Conservation (phyloP, 2,329 filamentous ascomycete genomes). For the Leptodontidium sp. region DNA sequence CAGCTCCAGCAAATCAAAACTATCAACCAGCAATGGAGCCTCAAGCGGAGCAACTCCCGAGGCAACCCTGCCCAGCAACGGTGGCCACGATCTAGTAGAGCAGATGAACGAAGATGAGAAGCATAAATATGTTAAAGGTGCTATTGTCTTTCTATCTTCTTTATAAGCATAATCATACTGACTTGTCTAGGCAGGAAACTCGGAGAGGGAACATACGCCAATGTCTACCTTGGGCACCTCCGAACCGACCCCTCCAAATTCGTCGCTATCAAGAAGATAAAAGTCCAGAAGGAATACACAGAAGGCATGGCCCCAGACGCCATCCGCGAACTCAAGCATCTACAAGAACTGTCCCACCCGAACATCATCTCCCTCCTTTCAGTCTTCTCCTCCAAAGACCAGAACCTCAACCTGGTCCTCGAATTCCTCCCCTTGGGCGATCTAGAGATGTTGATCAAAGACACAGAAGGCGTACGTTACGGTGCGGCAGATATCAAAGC, state of each 20-base stretch:
- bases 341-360: constrained; percentile 92
- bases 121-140: constrained; percentile 88
- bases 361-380: constrained; percentile 94
- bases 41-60: constrained; percentile 36
- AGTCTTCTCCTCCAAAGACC: constrained; percentile 95
- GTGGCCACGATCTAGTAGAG: constrained; percentile 69
- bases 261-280: constrained; percentile 95
- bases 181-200: constrained; percentile 76
- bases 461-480: constrained; percentile 80
- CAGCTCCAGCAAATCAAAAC: constrained; percentile 30
- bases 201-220: constrained; percentile 95
- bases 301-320: constrained; percentile 95
- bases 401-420: constrained; percentile 94
- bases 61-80: constrained; percentile 29
- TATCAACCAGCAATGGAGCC: constrained; percentile 31
- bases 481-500: constrained; percentile 92
- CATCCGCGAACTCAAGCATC: constrained; percentile 92
- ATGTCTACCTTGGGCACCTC: constrained; percentile 90
- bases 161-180: constrained; percentile 1
- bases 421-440: constrained; percentile 95
- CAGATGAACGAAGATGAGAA: constrained; percentile 84
- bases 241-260: constrained; percentile 73
- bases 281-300: constrained; percentile 82
- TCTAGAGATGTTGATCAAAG: constrained; percentile 92
- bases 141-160: constrained; percentile 19